A percentile compares a stretch with the other conserved stretches of the same genome.
phyloP scores from a whole-genome alignment of 192 early-diverging fungal genomes.

The Polychytrium aggregatum region DNA sequence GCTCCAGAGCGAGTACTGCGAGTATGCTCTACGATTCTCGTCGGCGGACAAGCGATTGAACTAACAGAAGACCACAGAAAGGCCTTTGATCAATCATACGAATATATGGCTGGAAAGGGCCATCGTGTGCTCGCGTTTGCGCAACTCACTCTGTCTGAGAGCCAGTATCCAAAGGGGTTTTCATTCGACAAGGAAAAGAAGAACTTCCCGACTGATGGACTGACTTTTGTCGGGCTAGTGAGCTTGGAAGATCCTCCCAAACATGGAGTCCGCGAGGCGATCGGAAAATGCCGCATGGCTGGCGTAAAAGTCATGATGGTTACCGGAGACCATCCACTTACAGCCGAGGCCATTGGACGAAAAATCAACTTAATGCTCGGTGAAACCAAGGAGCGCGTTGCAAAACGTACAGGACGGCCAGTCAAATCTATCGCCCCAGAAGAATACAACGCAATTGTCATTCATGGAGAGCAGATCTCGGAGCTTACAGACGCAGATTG shows the following conservation, averaged over 20 bases:
- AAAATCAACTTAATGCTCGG: conserved; percentile 90
- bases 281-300: conserved; percentile 81
- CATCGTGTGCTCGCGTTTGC: conserved; percentile 95
- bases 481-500: conserved; percentile 70
- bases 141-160: conserved; percentile 52
- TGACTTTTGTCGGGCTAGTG: conserved; percentile 73
- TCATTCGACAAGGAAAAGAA: conserved; percentile 63
- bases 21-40: conserved; percentile 67
- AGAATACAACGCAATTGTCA: conserved; percentile 81
- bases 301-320: conserved; percentile 98
- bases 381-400: conserved; percentile 74
- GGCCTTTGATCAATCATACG: conserved; percentile 63
- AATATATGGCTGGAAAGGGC: conserved; percentile 81
- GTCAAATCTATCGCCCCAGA: conserved; percentile 56
- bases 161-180: conserved; percentile 60
- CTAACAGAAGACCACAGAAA: conserved; percentile 58
- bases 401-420: conserved; percentile 50
- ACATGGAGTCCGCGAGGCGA: conserved; percentile 95
- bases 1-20: conserved; percentile 87
- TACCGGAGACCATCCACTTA: conserved; percentile 94
- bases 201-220: conserved; percentile 51
- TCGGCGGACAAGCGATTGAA: conserved; percentile 31
- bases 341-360: conserved; percentile 86
- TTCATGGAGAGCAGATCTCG: conserved; percentile 86
- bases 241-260: conserved; percentile 96